Percentiles rank a stretch among this genome's conserved stretches.
phyloP scores from a whole-genome alignment of 73 alveolate species.

The Tetrahymena thermophila region DNA sequence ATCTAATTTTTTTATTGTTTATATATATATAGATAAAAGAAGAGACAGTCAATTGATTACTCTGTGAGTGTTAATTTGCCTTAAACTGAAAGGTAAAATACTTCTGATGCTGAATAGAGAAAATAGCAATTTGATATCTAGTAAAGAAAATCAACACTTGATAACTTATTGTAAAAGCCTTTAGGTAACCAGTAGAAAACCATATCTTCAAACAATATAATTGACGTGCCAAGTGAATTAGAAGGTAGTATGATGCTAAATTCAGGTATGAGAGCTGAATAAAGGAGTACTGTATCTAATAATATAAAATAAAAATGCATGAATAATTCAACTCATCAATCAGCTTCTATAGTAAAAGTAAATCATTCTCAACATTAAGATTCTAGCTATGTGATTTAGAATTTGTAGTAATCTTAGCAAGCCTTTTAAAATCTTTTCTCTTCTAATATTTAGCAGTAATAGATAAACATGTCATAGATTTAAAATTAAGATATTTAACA shows the following conservation, averaged over 20 bases:
- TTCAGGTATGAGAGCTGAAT: neutral
- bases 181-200: neutral
- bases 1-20: neutral
- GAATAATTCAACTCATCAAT: neutral
- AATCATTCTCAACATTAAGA: neutral
- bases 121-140: neutral
- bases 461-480: neutral
- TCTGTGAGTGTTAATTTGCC: neutral
- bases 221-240: neutral
- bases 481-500: neutral
- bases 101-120: neutral
- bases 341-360: neutral
- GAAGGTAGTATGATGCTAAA: neutral
- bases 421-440: neutral
- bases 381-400: neutral
- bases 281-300: neutral
- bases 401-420: neutral
- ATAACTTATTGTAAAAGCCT: neutral
- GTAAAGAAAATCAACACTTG: neutral
- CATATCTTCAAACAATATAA: neutral
- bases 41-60: neutral
- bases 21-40: neutral
- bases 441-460: neutral
- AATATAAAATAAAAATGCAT: neutral
- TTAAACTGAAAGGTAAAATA: neutral